Percentiles rank a stretch among this genome's conserved stretches.
These are phyloP conservation scores for Ceratocystis alfenasii DNA, from an alignment of 2,329 filamentous ascomycete genomes.

Conservation along the genomic window DNA sequence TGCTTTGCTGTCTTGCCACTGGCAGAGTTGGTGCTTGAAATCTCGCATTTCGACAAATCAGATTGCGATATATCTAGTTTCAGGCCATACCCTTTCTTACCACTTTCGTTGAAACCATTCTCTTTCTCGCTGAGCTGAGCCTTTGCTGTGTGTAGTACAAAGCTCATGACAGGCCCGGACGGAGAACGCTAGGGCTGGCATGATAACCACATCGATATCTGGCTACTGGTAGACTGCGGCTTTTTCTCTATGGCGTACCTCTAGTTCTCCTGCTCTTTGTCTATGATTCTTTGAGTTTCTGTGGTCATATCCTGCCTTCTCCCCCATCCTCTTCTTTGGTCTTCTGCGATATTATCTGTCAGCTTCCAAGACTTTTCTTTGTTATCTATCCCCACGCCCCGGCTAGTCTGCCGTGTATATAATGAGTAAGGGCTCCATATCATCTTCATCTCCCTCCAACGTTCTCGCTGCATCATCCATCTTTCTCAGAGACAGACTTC, in stretches of 20 bases:
- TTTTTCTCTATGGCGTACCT: background rate
- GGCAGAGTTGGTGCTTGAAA: too few relatives aligned
- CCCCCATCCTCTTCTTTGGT: background rate
- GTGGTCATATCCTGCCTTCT: background rate
- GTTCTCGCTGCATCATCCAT: background rate
- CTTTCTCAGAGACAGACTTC: background rate
- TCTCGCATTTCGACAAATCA: too few relatives aligned
- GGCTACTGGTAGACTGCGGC: background rate
- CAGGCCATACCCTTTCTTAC: background rate
- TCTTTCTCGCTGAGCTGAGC: background rate
- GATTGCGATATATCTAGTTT: background rate
- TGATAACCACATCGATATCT: too few relatives aligned
- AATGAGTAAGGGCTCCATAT: background rate
- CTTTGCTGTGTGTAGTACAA: background rate
- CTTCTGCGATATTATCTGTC: background rate
- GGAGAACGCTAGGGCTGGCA: too few relatives aligned
- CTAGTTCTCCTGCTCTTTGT: background rate
- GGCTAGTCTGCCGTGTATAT: background rate
- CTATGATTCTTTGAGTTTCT: background rate
- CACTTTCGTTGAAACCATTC: background rate
- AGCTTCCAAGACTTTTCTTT: background rate
- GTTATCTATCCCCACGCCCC: background rate
- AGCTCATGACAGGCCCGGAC: too few relatives aligned
- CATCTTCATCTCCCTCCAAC: background rate
- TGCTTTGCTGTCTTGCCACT: too few relatives aligned